Evolutionary conservation across 2,329 filamentous ascomycete species (phyloP).

Genomic region (Paecilomyces sp.): DNA sequence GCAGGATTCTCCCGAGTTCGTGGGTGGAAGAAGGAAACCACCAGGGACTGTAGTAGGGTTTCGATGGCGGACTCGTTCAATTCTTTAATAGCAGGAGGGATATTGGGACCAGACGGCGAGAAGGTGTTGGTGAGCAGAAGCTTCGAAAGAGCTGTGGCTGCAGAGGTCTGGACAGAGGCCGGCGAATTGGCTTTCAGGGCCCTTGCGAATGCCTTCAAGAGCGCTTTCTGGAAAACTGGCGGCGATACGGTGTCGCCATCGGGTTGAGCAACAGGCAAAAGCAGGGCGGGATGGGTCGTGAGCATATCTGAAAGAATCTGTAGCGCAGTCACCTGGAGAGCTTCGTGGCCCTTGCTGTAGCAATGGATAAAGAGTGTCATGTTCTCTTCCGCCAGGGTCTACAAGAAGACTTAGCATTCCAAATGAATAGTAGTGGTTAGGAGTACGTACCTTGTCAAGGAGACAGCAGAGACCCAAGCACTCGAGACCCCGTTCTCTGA

Average conservation of each 20-base stretch:
- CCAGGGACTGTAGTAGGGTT: constrained; percentile 71
- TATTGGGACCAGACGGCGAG: constrained; percentile 40
- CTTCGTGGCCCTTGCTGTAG: constrained; percentile 85
- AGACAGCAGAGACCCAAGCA: constrained; percentile 88
- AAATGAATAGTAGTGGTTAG: background rate
- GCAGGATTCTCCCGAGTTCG: constrained; percentile 71
- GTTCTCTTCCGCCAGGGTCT: constrained; percentile 85
- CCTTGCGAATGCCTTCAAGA: constrained; percentile 80
- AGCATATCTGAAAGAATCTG: constrained; percentile 92
- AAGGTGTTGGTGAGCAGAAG: constrained; percentile 75
- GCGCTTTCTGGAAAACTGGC: constrained; percentile 47
- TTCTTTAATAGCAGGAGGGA: constrained; percentile 41
- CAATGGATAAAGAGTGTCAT: constrained; percentile 90
- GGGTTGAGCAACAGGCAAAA: constrained; percentile 48
- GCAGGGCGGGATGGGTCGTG: constrained; percentile 75
- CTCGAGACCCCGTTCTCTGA: constrained; percentile 81
- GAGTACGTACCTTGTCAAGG: constrained; percentile 61
- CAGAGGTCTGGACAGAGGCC: constrained; percentile 70
- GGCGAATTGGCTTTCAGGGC: constrained; percentile 66
- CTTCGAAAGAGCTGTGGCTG: constrained; percentile 76
- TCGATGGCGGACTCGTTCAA: constrained; percentile 55
- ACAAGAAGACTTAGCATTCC: constrained; percentile 8
- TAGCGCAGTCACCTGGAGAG: constrained; percentile 79
- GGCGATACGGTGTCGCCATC: constrained; percentile 44
- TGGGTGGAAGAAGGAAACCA: constrained; percentile 85